Conservation (phyloP, 2,329 filamentous ascomycete genomes). For the Fusarium piperis region DNA sequence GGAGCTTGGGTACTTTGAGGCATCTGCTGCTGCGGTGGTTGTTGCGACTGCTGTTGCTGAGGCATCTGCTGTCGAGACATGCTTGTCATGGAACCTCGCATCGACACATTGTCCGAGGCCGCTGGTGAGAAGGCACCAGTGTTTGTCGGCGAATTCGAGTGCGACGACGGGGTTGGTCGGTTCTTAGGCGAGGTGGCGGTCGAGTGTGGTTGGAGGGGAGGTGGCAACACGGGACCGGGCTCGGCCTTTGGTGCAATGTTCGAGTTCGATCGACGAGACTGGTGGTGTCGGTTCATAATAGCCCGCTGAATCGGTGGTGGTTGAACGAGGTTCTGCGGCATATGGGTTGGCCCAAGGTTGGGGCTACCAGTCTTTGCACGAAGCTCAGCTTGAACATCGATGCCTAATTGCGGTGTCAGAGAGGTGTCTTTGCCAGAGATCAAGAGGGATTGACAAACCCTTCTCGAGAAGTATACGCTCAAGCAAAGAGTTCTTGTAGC, state of each 20-base stretch:
- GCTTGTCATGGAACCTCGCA: slow-evolving; percentile 52
- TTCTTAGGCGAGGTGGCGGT: slow-evolving; percentile 74
- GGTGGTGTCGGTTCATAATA: slow-evolving; percentile 83
- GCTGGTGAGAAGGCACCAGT: slow-evolving; percentile 56
- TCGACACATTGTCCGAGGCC: slow-evolving; percentile 58
- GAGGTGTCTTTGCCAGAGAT: background rate
- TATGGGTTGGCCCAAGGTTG: slow-evolving; percentile 75
- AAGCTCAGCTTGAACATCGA: slow-evolving; percentile 96
- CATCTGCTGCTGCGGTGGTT: slow-evolving; percentile 33
- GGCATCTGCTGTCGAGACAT: slow-evolving; percentile 47
- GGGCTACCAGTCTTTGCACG: slow-evolving; percentile 92
- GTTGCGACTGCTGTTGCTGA: slow-evolving; percentile 42
- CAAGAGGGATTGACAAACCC: slow-evolving; percentile 62
- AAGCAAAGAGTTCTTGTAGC: slow-evolving; percentile 97
- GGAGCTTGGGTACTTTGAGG: slow-evolving; percentile 35
- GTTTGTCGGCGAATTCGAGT: slow-evolving; percentile 67
- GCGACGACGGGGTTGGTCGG: slow-evolving; percentile 84
- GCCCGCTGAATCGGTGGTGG: slow-evolving; percentile 82
- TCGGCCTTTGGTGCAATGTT: slow-evolving; percentile 81
- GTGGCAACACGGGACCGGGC: slow-evolving; percentile 59
- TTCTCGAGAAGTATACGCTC: slow-evolving; percentile 97
- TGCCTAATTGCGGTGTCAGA: slow-evolving; percentile 64
- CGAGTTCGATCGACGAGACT: slow-evolving; percentile 75
- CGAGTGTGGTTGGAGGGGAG: slow-evolving; percentile 59
- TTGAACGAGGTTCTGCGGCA: slow-evolving; percentile 74